Base-by-base conservation (phyloP, 169 alveolate genomes). In the Toxoplasma gondii region DNA sequence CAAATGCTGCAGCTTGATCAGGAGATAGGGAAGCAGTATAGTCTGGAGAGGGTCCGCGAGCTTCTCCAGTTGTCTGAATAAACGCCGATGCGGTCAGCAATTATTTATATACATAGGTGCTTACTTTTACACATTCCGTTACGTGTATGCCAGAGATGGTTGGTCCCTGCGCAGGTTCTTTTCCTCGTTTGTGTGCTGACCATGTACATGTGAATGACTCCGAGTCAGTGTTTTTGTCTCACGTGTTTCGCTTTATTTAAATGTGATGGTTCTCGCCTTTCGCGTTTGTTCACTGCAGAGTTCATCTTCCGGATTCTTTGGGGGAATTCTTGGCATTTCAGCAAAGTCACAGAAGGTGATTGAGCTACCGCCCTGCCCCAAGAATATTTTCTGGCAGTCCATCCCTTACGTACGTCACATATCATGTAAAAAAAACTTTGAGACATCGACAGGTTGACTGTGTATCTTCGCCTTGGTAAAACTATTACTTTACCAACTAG, bases 311-410 rank as follows among this genome's bases (percentile, higher is more conserved):
- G 84, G 84, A 16, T 74, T 74, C 44, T 74, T 74, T n/a, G 84
- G 84, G 9, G 84, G 84, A 22, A 74, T 74, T 34, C 44, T 74
- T 19, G 84, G 84, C 39, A n/a, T 74, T 9, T 31, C 84, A 17
- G 84, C 49, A 41, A 74, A 74, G 43, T 36, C 84, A 2, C 84
- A 74, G 45, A 74, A 74, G 84, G 43, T 74, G 17, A 12, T 74
- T 74, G 17, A 74, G 39, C 84, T 74, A 24, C 84, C 84, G 2
- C 84, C 84, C 49, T 74, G 84, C 22, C 49, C 49, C 84, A 34
- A 31, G 27, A 74, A 36, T 36, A 74, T 74, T n/a, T 74, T 74
- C 84, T 74, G 84, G 84, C 84, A 74, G 84, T 74, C 84, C 44
- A 31, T 36, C n/a, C 84, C 49, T 12, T 74, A 74, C 84, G 84